Evolutionary conservation across 1,284 basidiomycete genomes (phyloP).

Genomic region (Puccinia coronata): DNA sequence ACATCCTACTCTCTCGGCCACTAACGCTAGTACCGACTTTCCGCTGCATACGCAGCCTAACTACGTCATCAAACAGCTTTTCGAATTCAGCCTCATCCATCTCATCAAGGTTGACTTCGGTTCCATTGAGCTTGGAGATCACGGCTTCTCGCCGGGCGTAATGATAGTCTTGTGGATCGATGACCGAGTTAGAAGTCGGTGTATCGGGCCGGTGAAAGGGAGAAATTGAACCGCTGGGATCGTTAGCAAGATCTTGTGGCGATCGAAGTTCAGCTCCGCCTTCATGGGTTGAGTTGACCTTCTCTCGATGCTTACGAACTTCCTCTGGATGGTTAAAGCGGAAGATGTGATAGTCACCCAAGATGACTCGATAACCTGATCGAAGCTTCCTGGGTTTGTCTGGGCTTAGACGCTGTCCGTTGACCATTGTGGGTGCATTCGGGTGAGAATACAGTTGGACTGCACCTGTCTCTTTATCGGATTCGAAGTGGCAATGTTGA

Average conservation of each 20-base stretch:
- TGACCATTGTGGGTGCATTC: slow-evolving; percentile 84
- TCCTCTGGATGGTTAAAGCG: slow-evolving; percentile 95
- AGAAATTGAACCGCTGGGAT: slow-evolving; percentile 59
- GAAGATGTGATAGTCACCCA: slow-evolving; percentile 97
- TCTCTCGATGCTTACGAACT: slow-evolving; percentile 82
- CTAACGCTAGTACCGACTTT: slow-evolving; percentile 56
- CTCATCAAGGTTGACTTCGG: slow-evolving; percentile 82
- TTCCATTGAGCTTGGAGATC: slow-evolving; percentile 71
- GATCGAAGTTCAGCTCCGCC: slow-evolving; percentile 57
- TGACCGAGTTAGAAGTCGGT: slow-evolving; percentile 64
- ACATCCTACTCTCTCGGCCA: slow-evolving; percentile 70
- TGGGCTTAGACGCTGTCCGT: slow-evolving; percentile 79
- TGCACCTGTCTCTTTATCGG: slow-evolving; percentile 69
- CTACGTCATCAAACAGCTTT: slow-evolving; percentile 79
- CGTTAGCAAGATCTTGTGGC: slow-evolving; percentile 53
- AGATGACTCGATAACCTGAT: slow-evolving; percentile 92
- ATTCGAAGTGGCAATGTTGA: slow-evolving; percentile 89
- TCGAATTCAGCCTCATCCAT: slow-evolving; percentile 90
- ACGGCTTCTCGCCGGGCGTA: slow-evolving; percentile 90
- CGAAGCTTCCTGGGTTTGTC: slow-evolving; percentile 69
- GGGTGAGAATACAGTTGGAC: slow-evolving; percentile 77
- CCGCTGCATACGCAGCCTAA: slow-evolving; percentile 75
- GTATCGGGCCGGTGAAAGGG: slow-evolving; percentile 68
- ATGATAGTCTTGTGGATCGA: slow-evolving; percentile 76
- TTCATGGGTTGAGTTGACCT: slow-evolving; percentile 69